Evolutionary conservation across 1,284 basidiomycete species (phyloP).

Genomic region (Moesziomyces sp.): DNA sequence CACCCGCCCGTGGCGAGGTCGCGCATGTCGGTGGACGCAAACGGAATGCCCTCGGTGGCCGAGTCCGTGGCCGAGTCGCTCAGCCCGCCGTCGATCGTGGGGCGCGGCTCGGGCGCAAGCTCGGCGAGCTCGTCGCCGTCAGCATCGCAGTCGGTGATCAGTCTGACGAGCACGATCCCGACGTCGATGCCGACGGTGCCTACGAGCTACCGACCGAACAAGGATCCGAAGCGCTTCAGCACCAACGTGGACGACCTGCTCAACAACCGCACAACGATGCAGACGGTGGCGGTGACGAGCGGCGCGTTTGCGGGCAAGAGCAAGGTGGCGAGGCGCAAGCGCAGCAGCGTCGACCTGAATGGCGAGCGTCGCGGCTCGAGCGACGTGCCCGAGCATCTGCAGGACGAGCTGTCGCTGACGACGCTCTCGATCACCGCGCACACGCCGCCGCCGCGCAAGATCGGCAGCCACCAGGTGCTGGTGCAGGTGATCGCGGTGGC

Average conservation of each 20-base stretch:
- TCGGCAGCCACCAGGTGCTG: slow-evolving; percentile 67
- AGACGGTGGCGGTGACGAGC: slow-evolving; percentile 59
- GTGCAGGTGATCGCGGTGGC: slow-evolving; percentile 69
- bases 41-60: slow-evolving; percentile 18
- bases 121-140: slow-evolving; percentile 42
- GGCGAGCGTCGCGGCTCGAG: slow-evolving; percentile 28
- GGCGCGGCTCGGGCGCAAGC: slow-evolving; percentile 15
- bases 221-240: slow-evolving; percentile 51
- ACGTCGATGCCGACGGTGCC: slow-evolving; percentile 50
- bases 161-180: slow-evolving; percentile 39
- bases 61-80: slow-evolving; percentile 25
- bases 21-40: slow-evolving; percentile 30
- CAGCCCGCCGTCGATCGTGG: slow-evolving; percentile 16
- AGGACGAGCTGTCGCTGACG: slow-evolving; percentile 53
- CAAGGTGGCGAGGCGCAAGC: slow-evolving; percentile 37
- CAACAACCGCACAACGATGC: slow-evolving; percentile 63
- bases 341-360: slow-evolving; percentile 24
- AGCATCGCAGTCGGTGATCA: slow-evolving; percentile 46
- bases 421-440: slow-evolving; percentile 61
- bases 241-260: slow-evolving; percentile 56
- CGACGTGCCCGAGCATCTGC: slow-evolving; percentile 55
- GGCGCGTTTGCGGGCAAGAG: slow-evolving; percentile 39
- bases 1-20: slow-evolving; percentile 48
- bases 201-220: slow-evolving; percentile 52
- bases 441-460: slow-evolving; percentile 66